Evolutionary conservation across 371 early-diverging fungal genomes (phyloP), one percentile per base, ranked within the genome.

Genomic region (Dinochytrium kinnereticum): DNA sequence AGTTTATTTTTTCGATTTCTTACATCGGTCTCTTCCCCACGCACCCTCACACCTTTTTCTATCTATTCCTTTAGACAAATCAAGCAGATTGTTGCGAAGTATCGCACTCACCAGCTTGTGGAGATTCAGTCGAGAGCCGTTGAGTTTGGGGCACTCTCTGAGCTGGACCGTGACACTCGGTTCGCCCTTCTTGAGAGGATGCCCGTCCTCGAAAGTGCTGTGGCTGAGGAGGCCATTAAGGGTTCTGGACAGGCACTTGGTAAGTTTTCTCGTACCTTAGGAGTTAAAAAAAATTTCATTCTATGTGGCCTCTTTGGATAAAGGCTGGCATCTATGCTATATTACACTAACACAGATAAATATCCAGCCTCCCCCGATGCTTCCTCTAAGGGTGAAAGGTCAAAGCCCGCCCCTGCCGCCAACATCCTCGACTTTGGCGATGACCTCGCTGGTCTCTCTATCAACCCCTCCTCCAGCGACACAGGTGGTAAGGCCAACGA

Each of bases 61-160:
- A 13, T 31, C 1, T 39, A n/a, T 30, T 51, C 39, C 17, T 1
- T 49, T 40, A 80, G 81, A 3, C 67, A 72, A 31, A 89, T 94
- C 69, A 89, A 87, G 71, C 74, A 82, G 15, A 70, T 93, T 15
- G 79, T 98, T 39, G 80, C 78, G 1, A 73, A 84, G 59, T 90
- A 91, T 76, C 85, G 84, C n/a, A 85, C 86, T 7, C 90, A 92
- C 68, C 88, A 91, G 75, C 94, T 95, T 74, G 89, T 94, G 0
- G 99, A 98, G 82, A 90, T 96, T 57, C 98, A 98, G 80, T 93
- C 95, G 78, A 92, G 99, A 68, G 93, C 95, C 0, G 92, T 94
- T 10, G 98, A 98, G 82, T 97, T 90, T 78, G 87, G 87, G 40
- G 89, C 91, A 53, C 84, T 98, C 13, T 91, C 95, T 68, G 50